phyloP scores from a whole-genome alignment of 805 yeast species.

The Candida bentonensis region DNA sequence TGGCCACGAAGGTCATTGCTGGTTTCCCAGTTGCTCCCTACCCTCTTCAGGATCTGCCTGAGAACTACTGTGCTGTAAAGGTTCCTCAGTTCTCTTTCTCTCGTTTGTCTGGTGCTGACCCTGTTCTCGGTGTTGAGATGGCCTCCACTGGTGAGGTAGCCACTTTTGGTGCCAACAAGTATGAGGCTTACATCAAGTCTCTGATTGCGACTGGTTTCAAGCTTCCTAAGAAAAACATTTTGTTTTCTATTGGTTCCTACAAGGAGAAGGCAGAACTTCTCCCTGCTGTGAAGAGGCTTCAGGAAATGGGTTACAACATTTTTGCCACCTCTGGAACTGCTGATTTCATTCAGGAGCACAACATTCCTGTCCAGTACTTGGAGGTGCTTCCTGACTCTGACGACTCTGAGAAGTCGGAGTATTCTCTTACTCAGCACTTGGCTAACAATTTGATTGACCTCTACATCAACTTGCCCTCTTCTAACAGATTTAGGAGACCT shows the following conservation, averaged over 20 bases:
- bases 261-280: slow-evolving; percentile 90
- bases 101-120: slow-evolving; percentile 98
- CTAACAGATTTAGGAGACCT: slow-evolving; percentile 96
- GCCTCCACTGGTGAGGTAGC: slow-evolving; percentile 99
- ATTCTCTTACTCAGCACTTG: slow-evolving; percentile 89
- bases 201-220: slow-evolving; percentile 90
- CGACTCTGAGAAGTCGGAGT: slow-evolving; percentile 75
- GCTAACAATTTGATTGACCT: slow-evolving; percentile 93
- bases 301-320: slow-evolving; percentile 74
- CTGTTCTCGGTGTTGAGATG: slow-evolving; percentile 98
- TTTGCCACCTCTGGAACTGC: slow-evolving; percentile 99
- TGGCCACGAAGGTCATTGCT: slow-evolving; percentile 79
- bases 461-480: slow-evolving; percentile 91
- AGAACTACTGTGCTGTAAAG: slow-evolving; percentile 82
- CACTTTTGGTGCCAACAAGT: slow-evolving; percentile 73
- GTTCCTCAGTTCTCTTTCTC: slow-evolving; percentile 98
- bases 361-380: slow-evolving; percentile 84
- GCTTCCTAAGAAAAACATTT: slow-evolving; percentile 86
- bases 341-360: slow-evolving; percentile 92
- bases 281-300: slow-evolving; percentile 70
- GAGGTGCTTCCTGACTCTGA: slow-evolving; percentile 66
- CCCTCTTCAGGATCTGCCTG: slow-evolving; percentile 74
- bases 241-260: slow-evolving; percentile 89
- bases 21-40: slow-evolving; percentile 54
- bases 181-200: slow-evolving; percentile 90